Base-by-base conservation (phyloP, 495 filamentous ascomycete species). In the Pyronema omphalodes region DNA sequence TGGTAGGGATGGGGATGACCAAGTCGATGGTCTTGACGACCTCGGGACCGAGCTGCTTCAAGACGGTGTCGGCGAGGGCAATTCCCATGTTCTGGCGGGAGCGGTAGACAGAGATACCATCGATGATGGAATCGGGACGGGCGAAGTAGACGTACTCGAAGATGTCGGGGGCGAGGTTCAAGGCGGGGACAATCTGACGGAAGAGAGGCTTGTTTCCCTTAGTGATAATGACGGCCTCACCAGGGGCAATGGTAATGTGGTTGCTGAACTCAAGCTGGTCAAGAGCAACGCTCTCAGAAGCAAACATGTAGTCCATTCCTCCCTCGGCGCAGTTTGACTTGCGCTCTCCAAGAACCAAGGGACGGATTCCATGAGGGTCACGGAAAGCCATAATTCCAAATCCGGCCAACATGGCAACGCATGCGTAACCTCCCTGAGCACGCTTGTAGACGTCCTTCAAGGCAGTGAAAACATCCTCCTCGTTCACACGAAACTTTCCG, bases 401-500 rank as follows among this genome's bases (percentile, higher is more conserved):
- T 14, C 80, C 80, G 79, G 91, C 91, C 55, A 98, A 73, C 88
- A 98, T 91, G 45, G 84, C 85, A 44, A 84, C 84, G 66, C 83
- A 87, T 23, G 84, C 85, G 77, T 82, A 96, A 18, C 83, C 88
- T 55, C 88, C 88, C 60, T 86, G 71, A 56, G 85, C 91, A 45
- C 75, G 75, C 58, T 77, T 65, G 63, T 91, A 95, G 72, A 86
- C 87, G 45, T 79, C 71, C 54, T 70, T 71, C 55, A 94, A 70
- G 37, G 79, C 76, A 51, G 76, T 79, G 68, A 96, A 95, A 61
- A 94, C 76, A 68, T 98, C 91, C 46, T 88, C 82, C 49, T 78
- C 73, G 69, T 95, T 94, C 46, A 93, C 88, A 71, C 91, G 84
- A 29, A 88, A 84, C 69, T 98, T 96, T 58, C 86, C 86, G n/a